These are phyloP conservation scores for Penicillium sp. DNA, from an alignment of 2,329 filamentous ascomycete genomes.

Conservation along the genomic window DNA sequence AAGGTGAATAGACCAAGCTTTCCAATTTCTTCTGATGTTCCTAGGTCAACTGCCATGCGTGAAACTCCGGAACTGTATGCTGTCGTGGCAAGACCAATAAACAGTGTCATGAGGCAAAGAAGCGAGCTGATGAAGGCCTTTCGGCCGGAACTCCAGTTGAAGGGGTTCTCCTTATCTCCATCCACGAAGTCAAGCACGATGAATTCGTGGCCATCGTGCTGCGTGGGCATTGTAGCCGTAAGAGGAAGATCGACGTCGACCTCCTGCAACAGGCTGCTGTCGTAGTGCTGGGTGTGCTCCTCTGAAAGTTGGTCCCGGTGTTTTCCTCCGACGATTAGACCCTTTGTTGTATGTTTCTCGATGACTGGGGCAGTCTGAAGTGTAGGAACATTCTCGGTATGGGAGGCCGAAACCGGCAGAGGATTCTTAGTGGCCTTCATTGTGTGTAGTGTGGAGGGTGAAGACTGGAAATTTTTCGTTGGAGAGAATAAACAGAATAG, in stretches of 20 bases:
- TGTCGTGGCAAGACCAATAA: slow-evolving; percentile 55
- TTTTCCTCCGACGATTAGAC: slow-evolving; percentile 30
- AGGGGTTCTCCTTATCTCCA: slow-evolving; percentile 51
- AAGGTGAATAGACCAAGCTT: slow-evolving; percentile 52
- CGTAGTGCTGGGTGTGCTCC: slow-evolving; percentile 17
- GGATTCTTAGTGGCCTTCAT: slow-evolving; percentile 26
- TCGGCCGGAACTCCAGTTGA: slow-evolving; percentile 49
- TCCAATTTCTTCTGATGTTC: slow-evolving; percentile 43
- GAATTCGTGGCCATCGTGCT: slow-evolving; percentile 46
- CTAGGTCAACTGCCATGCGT: slow-evolving; percentile 48
- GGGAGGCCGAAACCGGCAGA: slow-evolving; percentile 24
- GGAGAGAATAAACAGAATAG: background rate
- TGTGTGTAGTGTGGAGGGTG: background rate
- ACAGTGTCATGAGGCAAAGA: slow-evolving; percentile 54
- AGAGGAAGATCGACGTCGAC: slow-evolving; percentile 52
- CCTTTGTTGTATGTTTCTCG: slow-evolving; percentile 3
- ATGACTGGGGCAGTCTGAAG: background rate
- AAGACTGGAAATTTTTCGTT: background rate
- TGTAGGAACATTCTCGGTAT: slow-evolving; percentile 21
- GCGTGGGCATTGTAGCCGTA: slow-evolving; percentile 45
- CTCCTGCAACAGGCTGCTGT: slow-evolving; percentile 27
- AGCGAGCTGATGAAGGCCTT: slow-evolving; percentile 49
- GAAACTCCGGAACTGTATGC: slow-evolving; percentile 52
- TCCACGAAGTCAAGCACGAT: slow-evolving; percentile 49
- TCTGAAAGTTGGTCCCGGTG: slow-evolving; percentile 24